Percentiles rank a stretch among this genome's conserved stretches.
phyloP scores from a whole-genome alignment of 495 filamentous ascomycete species.

The Podospora tetraspora region DNA sequence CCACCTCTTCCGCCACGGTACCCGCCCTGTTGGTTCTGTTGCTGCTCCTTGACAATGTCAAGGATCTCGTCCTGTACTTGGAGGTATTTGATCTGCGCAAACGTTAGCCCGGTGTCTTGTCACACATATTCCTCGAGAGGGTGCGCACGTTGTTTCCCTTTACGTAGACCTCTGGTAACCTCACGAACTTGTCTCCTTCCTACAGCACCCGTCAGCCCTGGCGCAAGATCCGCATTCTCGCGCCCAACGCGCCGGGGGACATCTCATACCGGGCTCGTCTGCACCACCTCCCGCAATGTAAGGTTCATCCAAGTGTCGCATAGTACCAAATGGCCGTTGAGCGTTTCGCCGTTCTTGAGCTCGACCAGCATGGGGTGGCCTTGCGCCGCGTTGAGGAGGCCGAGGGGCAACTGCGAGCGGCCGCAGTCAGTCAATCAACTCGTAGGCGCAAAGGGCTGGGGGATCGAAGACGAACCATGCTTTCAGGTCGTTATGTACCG shows the following conservation, averaged over 20 bases:
- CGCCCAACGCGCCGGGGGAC: not conserved
- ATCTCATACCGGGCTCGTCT: slow-evolving; percentile 67
- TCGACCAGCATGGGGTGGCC: slow-evolving; percentile 99
- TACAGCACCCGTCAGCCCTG: slow-evolving; percentile 16
- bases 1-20: slow-evolving; percentile 66
- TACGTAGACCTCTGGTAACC: slow-evolving; percentile 89
- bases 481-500: not conserved
- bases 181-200: slow-evolving; percentile 90
- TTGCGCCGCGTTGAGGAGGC: slow-evolving; percentile 88
- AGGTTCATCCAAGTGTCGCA: slow-evolving; percentile 99
- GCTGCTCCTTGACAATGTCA: slow-evolving; percentile 87
- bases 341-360: slow-evolving; percentile 96
- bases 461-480: slow-evolving; percentile 9
- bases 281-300: slow-evolving; percentile 94
- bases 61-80: slow-evolving; percentile 93
- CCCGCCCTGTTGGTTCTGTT: slow-evolving; percentile 56
- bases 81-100: slow-evolving; percentile 88
- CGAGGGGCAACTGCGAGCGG: slow-evolving; percentile 69
- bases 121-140: not conserved
- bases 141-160: slow-evolving; percentile 85
- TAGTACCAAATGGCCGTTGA: slow-evolving; percentile 91
- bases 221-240: not conserved
- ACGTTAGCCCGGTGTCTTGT: not conserved
- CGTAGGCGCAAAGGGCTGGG: not conserved
- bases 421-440: not conserved